Conservation (phyloP, 2,329 filamentous ascomycete genomes). For the Zalaria obscura region DNA sequence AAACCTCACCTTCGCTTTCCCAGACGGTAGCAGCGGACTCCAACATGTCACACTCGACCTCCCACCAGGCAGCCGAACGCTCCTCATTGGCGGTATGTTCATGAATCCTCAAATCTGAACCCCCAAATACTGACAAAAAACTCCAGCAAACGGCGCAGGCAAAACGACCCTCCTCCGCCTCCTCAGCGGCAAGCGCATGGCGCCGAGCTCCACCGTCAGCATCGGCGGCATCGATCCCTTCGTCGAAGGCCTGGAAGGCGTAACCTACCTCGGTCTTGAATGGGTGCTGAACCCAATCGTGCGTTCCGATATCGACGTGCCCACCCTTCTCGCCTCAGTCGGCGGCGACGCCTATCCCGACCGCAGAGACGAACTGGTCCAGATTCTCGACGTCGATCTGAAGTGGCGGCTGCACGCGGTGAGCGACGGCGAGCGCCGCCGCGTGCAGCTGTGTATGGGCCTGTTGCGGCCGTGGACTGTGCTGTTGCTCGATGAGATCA, state of each 20-base stretch:
- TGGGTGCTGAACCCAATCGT: slow-evolving; percentile 98
- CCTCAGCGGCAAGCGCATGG: slow-evolving; percentile 86
- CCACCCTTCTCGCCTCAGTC: slow-evolving; percentile 69
- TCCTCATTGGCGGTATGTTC: slow-evolving; percentile 66
- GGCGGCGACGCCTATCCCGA: slow-evolving; percentile 73
- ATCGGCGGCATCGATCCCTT: slow-evolving; percentile 85
- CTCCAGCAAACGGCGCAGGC: slow-evolving; percentile 74
- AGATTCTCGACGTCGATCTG: slow-evolving; percentile 82
- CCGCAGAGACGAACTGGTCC: slow-evolving; percentile 73
- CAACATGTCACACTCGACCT: slow-evolving; percentile 59
- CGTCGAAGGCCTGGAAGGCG: slow-evolving; percentile 75
- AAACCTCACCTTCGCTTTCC: slow-evolving; percentile 76
- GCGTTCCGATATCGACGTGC: slow-evolving; percentile 83
- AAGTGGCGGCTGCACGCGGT: slow-evolving; percentile 94
- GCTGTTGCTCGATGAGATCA: slow-evolving; percentile 87
- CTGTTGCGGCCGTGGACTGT: slow-evolving; percentile 83
- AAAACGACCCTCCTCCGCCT: slow-evolving; percentile 95
- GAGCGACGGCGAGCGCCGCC: slow-evolving; percentile 75
- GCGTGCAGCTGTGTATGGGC: slow-evolving; percentile 95
- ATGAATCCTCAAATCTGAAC: background rate
- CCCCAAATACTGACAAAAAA: slow-evolving; percentile 12
- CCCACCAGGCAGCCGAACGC: slow-evolving; percentile 70
- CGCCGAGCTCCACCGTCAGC: slow-evolving; percentile 58
- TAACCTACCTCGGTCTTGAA: slow-evolving; percentile 93
- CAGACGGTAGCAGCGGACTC: slow-evolving; percentile 69